phyloP scores from a whole-genome alignment of 2,329 filamentous ascomycete species.

The Xylaria polymorpha region DNA sequence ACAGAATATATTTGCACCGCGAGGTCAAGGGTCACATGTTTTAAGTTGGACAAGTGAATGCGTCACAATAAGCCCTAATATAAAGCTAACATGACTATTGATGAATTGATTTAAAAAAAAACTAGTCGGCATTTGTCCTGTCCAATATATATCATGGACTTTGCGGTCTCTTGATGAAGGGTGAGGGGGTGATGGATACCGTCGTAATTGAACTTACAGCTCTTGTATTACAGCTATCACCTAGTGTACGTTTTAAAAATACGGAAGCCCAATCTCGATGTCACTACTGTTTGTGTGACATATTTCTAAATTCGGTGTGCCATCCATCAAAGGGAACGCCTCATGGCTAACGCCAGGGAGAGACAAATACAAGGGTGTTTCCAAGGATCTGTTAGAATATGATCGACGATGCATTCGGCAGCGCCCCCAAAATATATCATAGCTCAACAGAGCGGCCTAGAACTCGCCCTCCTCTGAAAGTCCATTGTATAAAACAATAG shows the following conservation, averaged over 20 bases:
- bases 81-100: not conserved
- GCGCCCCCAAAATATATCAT: not conserved
- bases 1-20: not conserved
- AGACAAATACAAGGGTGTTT: not conserved
- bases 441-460: not conserved
- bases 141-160: too few relatives aligned
- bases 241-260: constrained; percentile 27
- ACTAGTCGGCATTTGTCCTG: too few relatives aligned
- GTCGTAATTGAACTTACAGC: not conserved
- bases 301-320: not conserved
- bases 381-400: not conserved
- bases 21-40: not conserved
- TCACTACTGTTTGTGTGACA: not conserved
- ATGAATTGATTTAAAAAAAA: not conserved
- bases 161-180: not conserved
- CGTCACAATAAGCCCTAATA: too few relatives aligned
- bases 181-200: not conserved
- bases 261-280: not conserved
- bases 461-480: not conserved
- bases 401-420: not conserved
- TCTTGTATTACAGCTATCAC: not conserved
- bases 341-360: not conserved
- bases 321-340: not conserved
- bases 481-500: not conserved
- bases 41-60: not conserved